Evolutionary conservation across 139 green algal species (phyloP), one percentile per base, ranked within the genome.

Genomic region (Picochlorum sp.): DNA sequence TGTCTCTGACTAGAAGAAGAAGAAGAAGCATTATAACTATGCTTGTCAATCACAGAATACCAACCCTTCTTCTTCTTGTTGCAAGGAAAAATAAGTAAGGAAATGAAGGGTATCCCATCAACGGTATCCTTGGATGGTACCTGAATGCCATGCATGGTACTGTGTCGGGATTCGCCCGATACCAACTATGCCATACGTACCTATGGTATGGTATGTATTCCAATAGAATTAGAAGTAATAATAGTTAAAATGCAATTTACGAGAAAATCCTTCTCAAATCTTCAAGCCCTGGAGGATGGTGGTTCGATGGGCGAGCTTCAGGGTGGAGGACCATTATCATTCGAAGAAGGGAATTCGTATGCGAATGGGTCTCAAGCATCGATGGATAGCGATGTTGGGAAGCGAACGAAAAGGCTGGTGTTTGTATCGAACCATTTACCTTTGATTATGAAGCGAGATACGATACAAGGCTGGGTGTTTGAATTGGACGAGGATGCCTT

Each of bases 401-500:
- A 50, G 14, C 66, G 63, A 28, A 62, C 45, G 15, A 38, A 45
- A 49, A 92, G 91, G 66, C 54, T 96, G 6, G 88, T 97, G 16
- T 82, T 98, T 49, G 92, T 97, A 3, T 83, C 82, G 24, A 97
- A 97, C 74, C 83, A 95, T 61, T 77, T 98, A 28, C 92, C 92
- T 5, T 61, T 98, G 34, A 73, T 77, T 1, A 71, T 78, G 0
- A 86, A 80, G 56, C 68, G 65, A 16, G 62, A 65, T 16, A 70
- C 70, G 6, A 65, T 63, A 4, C 65, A 38, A 14, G 77, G 66
- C 1, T 98, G 88, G 87, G 76, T 79, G 44, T 98, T 98, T 67
- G 86, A 92, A 60, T 92, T 84, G 84, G 89, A 98, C 70, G 84
- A 96, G 60, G 92, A 98, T 69, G 87, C 92, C 6, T 78, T 98